A percentile compares a stretch with the other conserved stretches of the same genome.
Evolutionary conservation across 805 yeast species (phyloP).

Genomic region (Wickerhamomyces tratensis): DNA sequence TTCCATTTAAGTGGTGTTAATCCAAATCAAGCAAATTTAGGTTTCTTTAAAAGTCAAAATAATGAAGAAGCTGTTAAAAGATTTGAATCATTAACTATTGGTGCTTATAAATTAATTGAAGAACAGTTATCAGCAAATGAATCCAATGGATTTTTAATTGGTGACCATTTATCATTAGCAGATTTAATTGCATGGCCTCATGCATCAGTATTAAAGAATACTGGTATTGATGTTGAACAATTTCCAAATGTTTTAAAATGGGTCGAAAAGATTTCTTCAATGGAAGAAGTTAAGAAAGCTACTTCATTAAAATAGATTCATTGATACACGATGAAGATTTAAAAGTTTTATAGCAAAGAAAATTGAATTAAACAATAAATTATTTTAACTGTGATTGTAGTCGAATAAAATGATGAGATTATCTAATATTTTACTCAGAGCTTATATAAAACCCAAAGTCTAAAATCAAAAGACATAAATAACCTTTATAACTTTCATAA

Average conservation of each 20-base stretch:
- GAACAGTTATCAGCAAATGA: constrained; percentile 32
- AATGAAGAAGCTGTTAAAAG: constrained; percentile 40
- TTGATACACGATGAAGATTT: too few relatives aligned
- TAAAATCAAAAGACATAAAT: too few relatives aligned
- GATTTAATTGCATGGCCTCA: constrained; percentile 38
- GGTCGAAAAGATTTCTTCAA: constrained; percentile 2
- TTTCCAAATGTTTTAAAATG: constrained; percentile 10
- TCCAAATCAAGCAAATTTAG: constrained; percentile 52
- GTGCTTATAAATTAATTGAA: constrained; percentile 44
- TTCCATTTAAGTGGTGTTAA: constrained; percentile 52
- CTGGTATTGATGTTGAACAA: constrained; percentile 3
- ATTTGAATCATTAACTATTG: constrained; percentile 33
- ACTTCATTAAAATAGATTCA: too few relatives aligned
- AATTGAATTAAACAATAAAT: too few relatives aligned
- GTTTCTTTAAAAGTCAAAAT: constrained; percentile 32
- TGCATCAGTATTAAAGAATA: constrained; percentile 26
- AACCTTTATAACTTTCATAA: too few relatives aligned
- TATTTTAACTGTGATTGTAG: too few relatives aligned
- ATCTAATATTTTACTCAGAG: too few relatives aligned
- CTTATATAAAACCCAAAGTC: too few relatives aligned
- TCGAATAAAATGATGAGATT: too few relatives aligned
- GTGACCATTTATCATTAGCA: constrained; percentile 48
- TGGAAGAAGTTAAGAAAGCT: background rate
- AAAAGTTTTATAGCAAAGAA: too few relatives aligned
- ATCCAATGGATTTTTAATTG: constrained; percentile 40